Evolutionary conservation across 768 basidiomycete species (phyloP), one percentile per base, ranked within the genome.

Genomic region (Filobasidium floriforme): DNA sequence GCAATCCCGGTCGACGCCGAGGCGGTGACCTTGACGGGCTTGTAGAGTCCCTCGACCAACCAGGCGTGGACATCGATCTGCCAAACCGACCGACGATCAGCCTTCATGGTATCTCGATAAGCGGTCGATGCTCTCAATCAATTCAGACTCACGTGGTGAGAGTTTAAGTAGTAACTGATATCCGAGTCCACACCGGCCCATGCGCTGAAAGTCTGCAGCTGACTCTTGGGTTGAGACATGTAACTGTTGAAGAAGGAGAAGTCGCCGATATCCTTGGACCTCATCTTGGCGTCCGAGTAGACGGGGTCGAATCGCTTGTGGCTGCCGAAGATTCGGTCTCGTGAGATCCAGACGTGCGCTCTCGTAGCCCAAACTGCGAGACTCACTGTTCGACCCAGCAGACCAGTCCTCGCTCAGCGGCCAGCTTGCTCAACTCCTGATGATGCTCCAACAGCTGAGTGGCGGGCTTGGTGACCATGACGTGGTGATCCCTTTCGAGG

Each of bases 191-290:
- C 90, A 43, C 92, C 92, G 28, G 92, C 92, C 92, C 92, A 96
- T 7, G 89, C 89, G 65, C 86, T 86, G 85, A 94, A 96, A 0
- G 92, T 94, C 79, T 92, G 89, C 29, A 96, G 83, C 79, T 96
- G 92, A 73, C 85, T 87, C 80, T 96, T 96, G 51, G 92, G 92
- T 78, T 94, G 92, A 74, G 89, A 91, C 92, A 96, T 96, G 90
- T 92, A 94, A 43, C 91, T 89, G 71, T 82, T 89, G 85, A 92
- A 94, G 80, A 91, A 94, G 80, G 92, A 94, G 81, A 92, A 91
- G 78, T 93, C 90, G 41, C 92, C 90, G 28, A 93, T 82, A 7
- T 84, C 79, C 29, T 82, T 84, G 32, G 88, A 88, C 61, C 88
- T 86, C 4, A 86, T 87, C 73, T 86, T 87, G 44, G 91, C 92